Evolutionary conservation across 1,284 basidiomycete species (phyloP), one percentile per base, ranked within the genome.

Genomic region (Meira nashicola): DNA sequence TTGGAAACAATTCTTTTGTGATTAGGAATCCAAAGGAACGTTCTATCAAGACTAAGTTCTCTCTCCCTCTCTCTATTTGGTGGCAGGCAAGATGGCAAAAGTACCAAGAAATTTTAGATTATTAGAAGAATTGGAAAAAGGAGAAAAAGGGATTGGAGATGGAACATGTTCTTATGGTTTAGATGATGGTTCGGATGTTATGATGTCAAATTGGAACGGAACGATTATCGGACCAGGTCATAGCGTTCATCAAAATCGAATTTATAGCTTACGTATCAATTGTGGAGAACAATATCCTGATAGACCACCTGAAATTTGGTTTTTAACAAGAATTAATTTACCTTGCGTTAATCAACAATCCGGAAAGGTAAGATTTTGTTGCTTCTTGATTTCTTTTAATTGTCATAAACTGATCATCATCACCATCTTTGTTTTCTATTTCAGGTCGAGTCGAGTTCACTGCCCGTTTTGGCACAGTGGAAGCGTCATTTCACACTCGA

Each of bases 81-180:
- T 3, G 28, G 8, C 28, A n/a, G 28, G 8, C 28, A 33, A 33
- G 3, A 33, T 33, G 28, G 28, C 21, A 14, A 14, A n/a, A 97
- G 94, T 97, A 64, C 94, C 94, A 41, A 85, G 94, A 76, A 96
- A 92, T 81, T 98, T 98, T 82, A 86, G 91, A 58, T 86, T 98
- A 46, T 67, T 77, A 28, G 75, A 96, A 80, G 93, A 98, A 83
- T 88, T 98, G 68, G 94, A 98, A 82, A 97, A 97, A 81, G 94
- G 95, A 72, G 94, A 98, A 83, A 98, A 98, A 81, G 94, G 95
- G 51, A 92, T 98, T 77, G 94, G 94, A 65, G 94, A 97, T 82
- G 94, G 93, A 60, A 91, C 89, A 39, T 95, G 92, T 82, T 93
- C 90, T 37, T 97, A 97, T 74, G 93, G 93, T 58, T 69, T 78